phyloP scores from a whole-genome alignment of 176 grass and related monocot genomes.

The Zea luxurians region DNA sequence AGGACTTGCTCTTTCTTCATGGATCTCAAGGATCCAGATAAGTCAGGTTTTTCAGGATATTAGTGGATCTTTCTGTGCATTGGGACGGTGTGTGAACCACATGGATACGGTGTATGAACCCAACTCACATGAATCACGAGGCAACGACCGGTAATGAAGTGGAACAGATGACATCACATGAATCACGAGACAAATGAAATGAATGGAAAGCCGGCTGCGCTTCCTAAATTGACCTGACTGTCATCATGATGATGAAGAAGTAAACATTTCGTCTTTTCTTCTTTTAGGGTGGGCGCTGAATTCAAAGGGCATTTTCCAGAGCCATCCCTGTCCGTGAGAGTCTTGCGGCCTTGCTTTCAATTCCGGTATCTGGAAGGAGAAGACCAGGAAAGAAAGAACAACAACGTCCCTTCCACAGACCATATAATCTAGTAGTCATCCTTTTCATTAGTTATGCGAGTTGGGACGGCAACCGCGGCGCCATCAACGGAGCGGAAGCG shows the following conservation, averaged over 20 bases:
- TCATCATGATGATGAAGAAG: neutral
- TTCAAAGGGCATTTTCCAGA: neutral
- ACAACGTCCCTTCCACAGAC: neutral
- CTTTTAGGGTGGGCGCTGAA: neutral
- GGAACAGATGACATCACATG: neutral
- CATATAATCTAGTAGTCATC: neutral
- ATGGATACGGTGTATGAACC: too few relatives aligned
- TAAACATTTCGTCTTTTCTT: neutral
- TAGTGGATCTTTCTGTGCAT: too few relatives aligned
- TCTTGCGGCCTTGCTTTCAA: neutral
- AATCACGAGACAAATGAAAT: neutral
- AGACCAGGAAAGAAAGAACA: neutral
- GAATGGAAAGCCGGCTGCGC: neutral
- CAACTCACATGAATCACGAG: too few relatives aligned
- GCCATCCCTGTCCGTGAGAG: too few relatives aligned
- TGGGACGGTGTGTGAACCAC: too few relatives aligned
- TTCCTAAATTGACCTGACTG: constrained; percentile 5
- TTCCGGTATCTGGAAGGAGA: neutral
- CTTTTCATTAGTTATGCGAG: constrained; percentile 10
- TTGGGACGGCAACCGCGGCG: neutral
- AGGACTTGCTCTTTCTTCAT: too few relatives aligned
- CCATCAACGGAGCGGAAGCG: neutral
- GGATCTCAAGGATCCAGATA: too few relatives aligned
- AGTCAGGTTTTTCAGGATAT: too few relatives aligned
- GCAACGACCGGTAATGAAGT: too few relatives aligned